Percentiles rank a stretch among this genome's conserved stretches.
These are phyloP conservation scores for Candida ovalis DNA, from an alignment of 805 yeast species.

Conservation along the genomic window DNA sequence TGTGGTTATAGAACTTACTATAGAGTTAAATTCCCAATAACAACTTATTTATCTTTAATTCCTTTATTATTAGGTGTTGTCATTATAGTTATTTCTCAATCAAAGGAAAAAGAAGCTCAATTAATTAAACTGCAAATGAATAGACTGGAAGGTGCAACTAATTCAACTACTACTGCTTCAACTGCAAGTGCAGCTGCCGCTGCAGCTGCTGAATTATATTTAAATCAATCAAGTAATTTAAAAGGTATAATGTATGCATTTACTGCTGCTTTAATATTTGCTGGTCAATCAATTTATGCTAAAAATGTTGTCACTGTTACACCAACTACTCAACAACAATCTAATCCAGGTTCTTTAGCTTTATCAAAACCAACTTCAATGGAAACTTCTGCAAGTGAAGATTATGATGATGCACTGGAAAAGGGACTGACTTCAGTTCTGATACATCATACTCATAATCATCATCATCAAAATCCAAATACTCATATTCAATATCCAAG, in stretches of 20 bases:
- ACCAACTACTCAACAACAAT: constrained; percentile 5
- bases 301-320: constrained; percentile 67
- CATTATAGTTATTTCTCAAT: constrained; percentile 39
- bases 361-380: constrained; percentile 2
- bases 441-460: not conserved
- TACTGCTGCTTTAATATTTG: constrained; percentile 68
- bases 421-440: not conserved
- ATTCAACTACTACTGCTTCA: constrained; percentile 1
- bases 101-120: constrained; percentile 11
- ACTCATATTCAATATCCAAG: not conserved
- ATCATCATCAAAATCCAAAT: constrained; percentile 1
- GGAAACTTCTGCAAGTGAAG: not conserved
- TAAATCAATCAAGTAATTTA: constrained; percentile 32
- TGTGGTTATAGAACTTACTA: constrained; percentile 50
- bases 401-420: not conserved
- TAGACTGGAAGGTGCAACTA: not conserved
- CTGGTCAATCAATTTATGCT: constrained; percentile 82
- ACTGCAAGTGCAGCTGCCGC: not conserved
- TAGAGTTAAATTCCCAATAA: constrained; percentile 44
- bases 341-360: constrained; percentile 18
- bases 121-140: not conserved
- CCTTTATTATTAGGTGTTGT: constrained; percentile 54
- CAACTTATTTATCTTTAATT: constrained; percentile 48
- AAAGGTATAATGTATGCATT: constrained; percentile 69
- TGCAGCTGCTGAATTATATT: constrained; percentile 2